A percentile compares a stretch with the other conserved stretches of the same genome.
phyloP scores from a whole-genome alignment of 2,329 filamentous ascomycete species.

The Alternaria burnsii region DNA sequence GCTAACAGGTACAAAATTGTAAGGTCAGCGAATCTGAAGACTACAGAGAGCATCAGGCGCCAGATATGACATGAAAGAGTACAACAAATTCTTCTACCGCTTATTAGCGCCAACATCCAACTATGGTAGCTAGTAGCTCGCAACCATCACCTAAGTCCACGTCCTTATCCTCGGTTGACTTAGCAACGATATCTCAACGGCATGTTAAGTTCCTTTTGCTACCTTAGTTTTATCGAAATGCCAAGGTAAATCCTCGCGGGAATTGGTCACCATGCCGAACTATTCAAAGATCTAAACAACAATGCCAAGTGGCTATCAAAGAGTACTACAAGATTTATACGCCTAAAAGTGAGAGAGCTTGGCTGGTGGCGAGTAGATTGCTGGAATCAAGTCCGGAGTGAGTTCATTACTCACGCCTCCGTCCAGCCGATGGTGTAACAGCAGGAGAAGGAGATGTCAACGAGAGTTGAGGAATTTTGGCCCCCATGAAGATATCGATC shows the following conservation, averaged over 20 bases:
- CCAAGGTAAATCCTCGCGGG: too few species aligned
- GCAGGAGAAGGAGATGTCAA: background rate
- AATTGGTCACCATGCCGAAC: too few species aligned
- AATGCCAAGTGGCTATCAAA: too few species aligned
- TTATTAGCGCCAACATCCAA: background rate
- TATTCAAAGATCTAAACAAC: too few species aligned
- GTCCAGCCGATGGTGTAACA: background rate
- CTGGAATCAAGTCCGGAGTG: background rate
- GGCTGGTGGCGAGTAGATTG: background rate
- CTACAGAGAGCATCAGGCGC: background rate
- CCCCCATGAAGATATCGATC: background rate
- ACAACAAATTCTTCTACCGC: background rate
- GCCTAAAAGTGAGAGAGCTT: background rate
- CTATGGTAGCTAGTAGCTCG: background rate
- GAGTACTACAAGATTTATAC: background rate
- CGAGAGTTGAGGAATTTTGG: background rate
- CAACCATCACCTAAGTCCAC: background rate
- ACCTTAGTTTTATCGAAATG: too few species aligned
- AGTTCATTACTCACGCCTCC: background rate
- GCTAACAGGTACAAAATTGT: background rate
- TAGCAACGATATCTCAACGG: too few species aligned
- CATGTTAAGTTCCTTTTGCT: too few species aligned
- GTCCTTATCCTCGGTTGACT: background rate
- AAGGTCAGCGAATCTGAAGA: background rate
- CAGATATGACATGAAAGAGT: background rate